phyloP scores from a whole-genome alignment of 495 filamentous ascomycete genomes.

The Podospora fimiseda region DNA sequence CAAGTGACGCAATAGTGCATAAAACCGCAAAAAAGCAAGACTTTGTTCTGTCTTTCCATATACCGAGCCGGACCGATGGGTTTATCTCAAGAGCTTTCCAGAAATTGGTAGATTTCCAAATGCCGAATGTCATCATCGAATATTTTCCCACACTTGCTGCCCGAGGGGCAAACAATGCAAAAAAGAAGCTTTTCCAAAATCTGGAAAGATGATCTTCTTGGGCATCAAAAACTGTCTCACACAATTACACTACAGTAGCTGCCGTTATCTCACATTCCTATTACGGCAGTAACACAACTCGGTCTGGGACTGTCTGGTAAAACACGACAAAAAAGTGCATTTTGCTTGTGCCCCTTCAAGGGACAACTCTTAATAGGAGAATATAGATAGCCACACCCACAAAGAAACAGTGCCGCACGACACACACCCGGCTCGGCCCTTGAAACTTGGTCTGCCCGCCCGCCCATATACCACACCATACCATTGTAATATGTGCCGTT shows the following conservation, averaged over 20 bases:
- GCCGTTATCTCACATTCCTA: no score
- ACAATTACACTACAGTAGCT: no score
- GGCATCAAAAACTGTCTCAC: no score
- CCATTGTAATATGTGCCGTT: no score
- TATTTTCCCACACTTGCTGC: not conserved
- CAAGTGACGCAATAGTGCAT: conserved; percentile 15
- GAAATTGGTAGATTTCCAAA: not conserved
- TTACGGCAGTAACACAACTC: no score
- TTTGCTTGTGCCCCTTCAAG: not conserved
- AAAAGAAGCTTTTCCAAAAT: no score
- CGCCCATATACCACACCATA: no score
- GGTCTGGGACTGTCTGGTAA: no score
- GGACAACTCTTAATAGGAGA: conserved; percentile 2
- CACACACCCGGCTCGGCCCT: not conserved
- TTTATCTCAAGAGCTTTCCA: no score
- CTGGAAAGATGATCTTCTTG: no score
- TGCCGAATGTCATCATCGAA: conserved; percentile 11
- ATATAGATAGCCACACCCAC: conserved; percentile 2
- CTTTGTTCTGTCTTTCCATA: not conserved
- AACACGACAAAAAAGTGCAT: no score
- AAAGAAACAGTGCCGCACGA: not conserved
- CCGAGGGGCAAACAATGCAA: not conserved
- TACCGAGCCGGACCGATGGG: not conserved
- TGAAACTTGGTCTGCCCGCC: no score
- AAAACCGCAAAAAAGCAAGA: not conserved